A percentile compares a stretch with the other conserved stretches of the same genome.
Conservation (phyloP, 352 stramenopile genomes). For the Elongisporangium prolatum region DNA sequence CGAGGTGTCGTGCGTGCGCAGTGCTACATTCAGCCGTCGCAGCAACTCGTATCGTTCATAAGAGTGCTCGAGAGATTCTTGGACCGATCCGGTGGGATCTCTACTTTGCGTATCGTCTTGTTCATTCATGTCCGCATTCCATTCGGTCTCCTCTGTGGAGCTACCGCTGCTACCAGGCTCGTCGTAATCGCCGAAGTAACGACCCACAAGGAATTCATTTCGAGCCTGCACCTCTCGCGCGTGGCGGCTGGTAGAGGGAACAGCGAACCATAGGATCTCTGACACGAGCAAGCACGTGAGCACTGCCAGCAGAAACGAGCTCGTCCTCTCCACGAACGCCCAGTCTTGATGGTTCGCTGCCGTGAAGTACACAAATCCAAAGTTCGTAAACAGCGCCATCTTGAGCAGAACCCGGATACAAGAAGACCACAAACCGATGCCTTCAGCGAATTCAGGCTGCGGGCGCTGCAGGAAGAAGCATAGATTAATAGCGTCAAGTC, state of each 20-base stretch:
- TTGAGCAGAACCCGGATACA: constrained; percentile 2
- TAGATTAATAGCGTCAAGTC: constrained; percentile 37
- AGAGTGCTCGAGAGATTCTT: constrained; percentile 15
- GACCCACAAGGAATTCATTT: constrained; percentile 36
- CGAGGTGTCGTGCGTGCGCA: constrained; percentile 19
- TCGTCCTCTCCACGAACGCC: constrained; percentile 24
- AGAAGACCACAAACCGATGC: constrained; percentile 10
- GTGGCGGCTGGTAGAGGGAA: constrained; percentile 21
- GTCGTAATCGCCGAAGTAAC: constrained; percentile 34
- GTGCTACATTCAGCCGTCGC: constrained; percentile 26
- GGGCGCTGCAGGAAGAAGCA: constrained; percentile 38
- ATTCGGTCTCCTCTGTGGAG: constrained; percentile 4
- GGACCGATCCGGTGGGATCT: neutral
- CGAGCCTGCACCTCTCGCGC: constrained; percentile 21
- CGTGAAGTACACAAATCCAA: constrained; percentile 31
- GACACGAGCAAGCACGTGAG: constrained; percentile 21
- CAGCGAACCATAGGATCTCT: constrained; percentile 31
- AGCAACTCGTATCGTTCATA: constrained; percentile 29
- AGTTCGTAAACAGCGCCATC: constrained; percentile 10
- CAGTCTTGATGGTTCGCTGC: constrained; percentile 18
- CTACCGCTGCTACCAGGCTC: neutral
- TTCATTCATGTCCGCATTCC: neutral
- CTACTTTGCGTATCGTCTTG: neutral
- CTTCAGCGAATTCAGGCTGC: constrained; percentile 17
- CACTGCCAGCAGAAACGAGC: constrained; percentile 28